phyloP scores from a whole-genome alignment of 2,329 filamentous ascomycete species.

The Colletotrichum orchidophilum region DNA sequence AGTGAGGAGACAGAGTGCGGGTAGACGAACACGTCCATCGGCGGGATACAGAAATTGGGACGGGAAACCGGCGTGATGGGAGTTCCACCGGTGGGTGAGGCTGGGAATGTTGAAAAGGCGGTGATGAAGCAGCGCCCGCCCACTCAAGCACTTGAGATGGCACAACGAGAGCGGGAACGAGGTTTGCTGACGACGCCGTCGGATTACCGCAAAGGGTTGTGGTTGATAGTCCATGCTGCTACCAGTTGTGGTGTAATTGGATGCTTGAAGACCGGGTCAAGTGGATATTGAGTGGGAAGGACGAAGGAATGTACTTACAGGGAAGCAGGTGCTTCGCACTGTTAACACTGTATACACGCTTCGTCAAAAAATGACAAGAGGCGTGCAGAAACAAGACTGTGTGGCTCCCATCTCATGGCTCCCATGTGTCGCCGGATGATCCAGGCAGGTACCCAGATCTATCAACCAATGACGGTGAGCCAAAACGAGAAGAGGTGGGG shows the following conservation, averaged over 20 bases:
- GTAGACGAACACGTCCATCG: background rate
- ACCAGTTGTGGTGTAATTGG: background rate
- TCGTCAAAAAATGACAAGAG: constrained; percentile 4
- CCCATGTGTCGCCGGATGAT: constrained; percentile 20
- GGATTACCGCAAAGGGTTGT: background rate
- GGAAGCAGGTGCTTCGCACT: background rate
- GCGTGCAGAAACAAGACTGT: background rate
- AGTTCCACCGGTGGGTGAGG: background rate
- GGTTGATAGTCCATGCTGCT: background rate
- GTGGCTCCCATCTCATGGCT: constrained; percentile 26
- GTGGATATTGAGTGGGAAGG: constrained; percentile 11
- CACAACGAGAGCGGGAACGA: background rate
- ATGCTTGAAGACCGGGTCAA: background rate
- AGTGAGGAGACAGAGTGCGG: background rate
- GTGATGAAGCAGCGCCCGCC: constrained; percentile 10
- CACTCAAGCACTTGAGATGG: background rate
- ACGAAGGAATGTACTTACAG: background rate
- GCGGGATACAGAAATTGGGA: background rate
- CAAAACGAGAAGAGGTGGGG: background rate
- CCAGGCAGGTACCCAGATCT: constrained; percentile 21
- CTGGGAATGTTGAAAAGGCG: constrained; percentile 21
- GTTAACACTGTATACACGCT: background rate
- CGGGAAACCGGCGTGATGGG: background rate
- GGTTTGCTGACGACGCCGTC: background rate
- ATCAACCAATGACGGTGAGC: background rate